These are phyloP conservation scores for Thinopyrum obtusiflorum DNA, from an alignment of 202 grass and related monocot species.

Conservation along the genomic window DNA sequence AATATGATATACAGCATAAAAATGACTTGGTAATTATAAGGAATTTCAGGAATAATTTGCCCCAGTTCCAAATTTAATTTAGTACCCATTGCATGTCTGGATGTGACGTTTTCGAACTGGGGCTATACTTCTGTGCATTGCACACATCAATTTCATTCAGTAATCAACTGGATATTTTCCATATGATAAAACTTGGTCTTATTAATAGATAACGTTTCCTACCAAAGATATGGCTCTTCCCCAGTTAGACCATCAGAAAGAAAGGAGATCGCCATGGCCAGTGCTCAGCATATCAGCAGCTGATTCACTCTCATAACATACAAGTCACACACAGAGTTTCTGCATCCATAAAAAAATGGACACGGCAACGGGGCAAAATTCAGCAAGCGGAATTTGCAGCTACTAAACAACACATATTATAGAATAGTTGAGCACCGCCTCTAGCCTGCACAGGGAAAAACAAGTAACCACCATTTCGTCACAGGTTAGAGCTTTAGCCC, in stretches of 20 bases:
- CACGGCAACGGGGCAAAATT: too few relatives aligned
- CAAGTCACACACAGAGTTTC: too few relatives aligned
- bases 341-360: too few relatives aligned
- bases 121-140: too few relatives aligned
- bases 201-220: constrained; percentile 21
- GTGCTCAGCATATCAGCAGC: constrained; percentile 55
- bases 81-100: too few relatives aligned
- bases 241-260: constrained; percentile 49
- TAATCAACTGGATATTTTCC: background rate
- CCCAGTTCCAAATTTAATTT: too few relatives aligned
- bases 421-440: constrained; percentile 36
- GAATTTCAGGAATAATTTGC: too few relatives aligned
- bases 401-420: constrained; percentile 9
- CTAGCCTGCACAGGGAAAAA: constrained; percentile 2
- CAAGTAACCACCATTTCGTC: constrained; percentile 6
- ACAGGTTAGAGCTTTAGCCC: constrained; percentile 18
- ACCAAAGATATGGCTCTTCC: constrained; percentile 58
- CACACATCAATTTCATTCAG: background rate
- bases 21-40: too few relatives aligned
- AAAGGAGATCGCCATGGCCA: constrained; percentile 46
- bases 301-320: constrained; percentile 48
- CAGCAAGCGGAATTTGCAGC: too few relatives aligned
- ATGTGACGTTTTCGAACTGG: too few relatives aligned
- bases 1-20: background rate
- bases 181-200: too few relatives aligned